Evolutionary conservation across 2,329 filamentous ascomycete genomes (phyloP).

Genomic region (Fusarium coicis): DNA sequence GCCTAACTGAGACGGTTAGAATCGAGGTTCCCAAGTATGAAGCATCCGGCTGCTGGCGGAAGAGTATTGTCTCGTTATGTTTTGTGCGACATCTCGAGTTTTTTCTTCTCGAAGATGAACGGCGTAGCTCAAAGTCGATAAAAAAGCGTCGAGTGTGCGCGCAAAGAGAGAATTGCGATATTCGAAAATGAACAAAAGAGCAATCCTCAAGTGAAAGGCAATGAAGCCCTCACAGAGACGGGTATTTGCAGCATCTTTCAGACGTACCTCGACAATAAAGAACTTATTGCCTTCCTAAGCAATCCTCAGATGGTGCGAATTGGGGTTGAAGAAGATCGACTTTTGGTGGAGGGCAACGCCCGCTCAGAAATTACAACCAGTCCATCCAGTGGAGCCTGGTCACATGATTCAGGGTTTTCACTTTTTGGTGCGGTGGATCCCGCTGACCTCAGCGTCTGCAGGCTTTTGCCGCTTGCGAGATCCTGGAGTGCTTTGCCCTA

Average conservation of each 20-base stretch:
- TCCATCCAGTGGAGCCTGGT: constrained; percentile 26
- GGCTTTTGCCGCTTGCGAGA: not conserved
- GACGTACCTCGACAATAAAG: constrained; percentile 72
- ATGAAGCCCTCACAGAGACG: constrained; percentile 45
- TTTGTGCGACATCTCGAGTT: too few species aligned
- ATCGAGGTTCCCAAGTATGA: constrained; percentile 25
- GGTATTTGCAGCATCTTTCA: constrained; percentile 59
- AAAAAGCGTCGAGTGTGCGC: constrained; percentile 22
- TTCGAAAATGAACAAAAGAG: constrained; percentile 1
- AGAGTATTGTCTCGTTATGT: not conserved
- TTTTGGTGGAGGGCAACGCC: constrained; percentile 46
- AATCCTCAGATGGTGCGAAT: constrained; percentile 65
- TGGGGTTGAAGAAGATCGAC: constrained; percentile 46
- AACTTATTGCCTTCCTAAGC: constrained; percentile 70
- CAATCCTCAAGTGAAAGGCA: constrained; percentile 48
- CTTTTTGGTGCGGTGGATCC: not conserved
- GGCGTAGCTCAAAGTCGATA: constrained; percentile 13
- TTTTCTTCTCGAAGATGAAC: constrained; percentile 9
- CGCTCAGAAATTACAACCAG: constrained; percentile 42
- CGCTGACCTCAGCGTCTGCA: not conserved
- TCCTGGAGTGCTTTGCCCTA: constrained; percentile 35
- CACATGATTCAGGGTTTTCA: constrained; percentile 48
- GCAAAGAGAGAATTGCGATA: constrained; percentile 18
- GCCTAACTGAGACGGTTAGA: constrained; percentile 64
- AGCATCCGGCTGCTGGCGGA: not conserved